These are phyloP conservation scores for Thermomucor indicae-seudaticae DNA, from an alignment of 371 early-diverging fungal genomes.

Conservation along the genomic window DNA sequence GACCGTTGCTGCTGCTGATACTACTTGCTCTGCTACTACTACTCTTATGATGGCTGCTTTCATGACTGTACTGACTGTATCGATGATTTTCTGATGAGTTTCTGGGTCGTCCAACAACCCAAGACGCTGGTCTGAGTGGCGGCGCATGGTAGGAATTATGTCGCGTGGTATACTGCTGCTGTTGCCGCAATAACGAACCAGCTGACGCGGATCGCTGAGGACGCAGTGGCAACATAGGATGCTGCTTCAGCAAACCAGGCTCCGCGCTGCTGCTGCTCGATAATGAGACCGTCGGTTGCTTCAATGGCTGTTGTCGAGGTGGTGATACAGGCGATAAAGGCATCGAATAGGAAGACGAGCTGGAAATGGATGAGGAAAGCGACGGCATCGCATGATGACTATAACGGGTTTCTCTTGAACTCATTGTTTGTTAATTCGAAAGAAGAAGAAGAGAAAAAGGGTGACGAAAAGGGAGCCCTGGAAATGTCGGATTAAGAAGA, in stretches of 20 bases:
- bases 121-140: conserved; percentile 10
- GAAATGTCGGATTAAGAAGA: conserved; percentile 1
- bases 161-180: conserved; percentile 1
- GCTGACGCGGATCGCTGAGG: conserved; percentile 18
- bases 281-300: not conserved
- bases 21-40: not conserved
- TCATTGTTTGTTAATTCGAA: not conserved
- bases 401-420: not conserved
- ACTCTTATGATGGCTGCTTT: not conserved
- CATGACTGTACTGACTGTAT: no score
- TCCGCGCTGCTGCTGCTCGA: conserved; percentile 1
- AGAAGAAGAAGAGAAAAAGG: not conserved
- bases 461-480: not conserved
- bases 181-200: conserved; percentile 13
- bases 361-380: conserved; percentile 17
- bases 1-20: not conserved
- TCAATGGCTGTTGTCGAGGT: not conserved
- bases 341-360: conserved; percentile 10
- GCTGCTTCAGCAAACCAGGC: not conserved
- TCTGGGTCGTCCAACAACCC: conserved; percentile 4
- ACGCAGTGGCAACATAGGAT: not conserved
- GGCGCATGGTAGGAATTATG: conserved; percentile 4
- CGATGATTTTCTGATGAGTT: conserved; percentile 1
- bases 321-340: conserved; percentile 6
- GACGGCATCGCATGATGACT: conserved; percentile 10